These are phyloP conservation scores for Penicillium atrosanguineum DNA, from an alignment of 495 filamentous ascomycete species.

Conservation along the genomic window DNA sequence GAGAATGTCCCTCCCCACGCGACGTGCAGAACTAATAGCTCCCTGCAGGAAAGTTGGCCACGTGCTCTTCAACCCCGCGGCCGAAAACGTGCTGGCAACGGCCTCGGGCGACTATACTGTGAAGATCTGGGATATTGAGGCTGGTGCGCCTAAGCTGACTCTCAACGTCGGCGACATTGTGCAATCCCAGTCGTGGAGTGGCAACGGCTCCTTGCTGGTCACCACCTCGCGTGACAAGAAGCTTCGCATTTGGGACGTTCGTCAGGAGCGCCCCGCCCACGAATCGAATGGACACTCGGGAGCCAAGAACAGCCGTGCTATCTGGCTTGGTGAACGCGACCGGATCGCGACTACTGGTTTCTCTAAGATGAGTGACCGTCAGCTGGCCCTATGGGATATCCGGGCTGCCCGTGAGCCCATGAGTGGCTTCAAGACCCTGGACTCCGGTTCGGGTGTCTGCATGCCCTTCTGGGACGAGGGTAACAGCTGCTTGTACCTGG, in stretches of 20 bases:
- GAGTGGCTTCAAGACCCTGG: constrained; percentile 81
- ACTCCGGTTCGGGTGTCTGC: constrained; percentile 94
- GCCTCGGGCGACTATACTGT: constrained; percentile 93
- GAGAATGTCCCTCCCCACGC: constrained; percentile 6
- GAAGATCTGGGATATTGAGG: constrained; percentile 92
- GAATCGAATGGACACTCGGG: constrained; percentile 84
- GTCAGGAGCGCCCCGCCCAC: constrained; percentile 84
- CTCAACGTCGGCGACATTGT: constrained; percentile 88
- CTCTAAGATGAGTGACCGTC: constrained; percentile 95
- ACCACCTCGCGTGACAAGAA: constrained; percentile 98
- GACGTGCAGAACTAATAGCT: constrained; percentile 11
- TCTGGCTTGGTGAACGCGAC: constrained; percentile 96
- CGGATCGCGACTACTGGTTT: constrained; percentile 95
- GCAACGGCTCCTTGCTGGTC: constrained; percentile 81
- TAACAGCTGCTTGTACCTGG: constrained; percentile 87
- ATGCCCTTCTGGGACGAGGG: constrained; percentile 99
- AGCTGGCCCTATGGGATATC: constrained; percentile 93
- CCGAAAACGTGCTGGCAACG: constrained; percentile 92
- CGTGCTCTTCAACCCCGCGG: constrained; percentile 95
- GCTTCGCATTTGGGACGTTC: constrained; percentile 92
- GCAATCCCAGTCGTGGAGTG: constrained; percentile 94
- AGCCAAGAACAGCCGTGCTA: constrained; percentile 92
- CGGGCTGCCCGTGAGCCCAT: constrained; percentile 75
- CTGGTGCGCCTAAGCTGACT: constrained; percentile 66
- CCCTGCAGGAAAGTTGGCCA: constrained; percentile 83